phyloP scores from a whole-genome alignment of 2,329 filamentous ascomycete genomes.

The Phyllosticta citriasiana region DNA sequence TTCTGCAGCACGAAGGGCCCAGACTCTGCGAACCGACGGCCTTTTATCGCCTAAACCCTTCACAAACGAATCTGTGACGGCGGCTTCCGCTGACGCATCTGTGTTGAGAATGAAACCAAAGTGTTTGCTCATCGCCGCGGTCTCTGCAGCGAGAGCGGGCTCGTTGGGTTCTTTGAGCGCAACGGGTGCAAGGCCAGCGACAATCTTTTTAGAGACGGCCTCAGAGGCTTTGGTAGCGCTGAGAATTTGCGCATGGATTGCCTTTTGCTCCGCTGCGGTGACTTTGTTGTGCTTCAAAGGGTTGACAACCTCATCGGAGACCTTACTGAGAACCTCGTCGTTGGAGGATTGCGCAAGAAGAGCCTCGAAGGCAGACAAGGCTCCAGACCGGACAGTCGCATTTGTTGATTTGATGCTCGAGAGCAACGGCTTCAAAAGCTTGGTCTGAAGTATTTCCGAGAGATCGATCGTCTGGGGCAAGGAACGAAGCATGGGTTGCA shows the following conservation, averaged over 20 bases:
- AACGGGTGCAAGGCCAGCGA: conserved; percentile 55
- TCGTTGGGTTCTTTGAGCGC: conserved; percentile 85
- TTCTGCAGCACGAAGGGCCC: conserved; percentile 66
- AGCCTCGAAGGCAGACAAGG: conserved; percentile 61
- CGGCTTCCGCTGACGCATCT: conserved; percentile 52
- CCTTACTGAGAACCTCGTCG: conserved; percentile 50
- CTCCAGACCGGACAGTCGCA: conserved; percentile 61
- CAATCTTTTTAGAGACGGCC: conserved; percentile 55
- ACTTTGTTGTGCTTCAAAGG: conserved; percentile 80
- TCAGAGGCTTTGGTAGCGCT: conserved; percentile 51
- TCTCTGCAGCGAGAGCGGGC: conserved; percentile 64
- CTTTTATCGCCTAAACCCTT: conserved; percentile 87
- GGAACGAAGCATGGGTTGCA: conserved; percentile 62
- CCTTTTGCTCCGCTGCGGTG: conserved; percentile 72
- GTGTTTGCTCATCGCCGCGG: conserved; percentile 59
- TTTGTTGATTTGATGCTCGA: conserved; percentile 90
- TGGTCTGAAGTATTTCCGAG: conserved; percentile 59
- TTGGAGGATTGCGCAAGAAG: conserved; percentile 55
- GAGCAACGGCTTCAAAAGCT: conserved; percentile 77
- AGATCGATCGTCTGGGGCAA: conserved; percentile 65
- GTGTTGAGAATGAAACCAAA: conserved; percentile 53
- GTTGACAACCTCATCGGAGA: conserved; percentile 65
- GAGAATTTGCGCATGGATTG: conserved; percentile 74
- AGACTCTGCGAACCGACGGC: conserved; percentile 62
- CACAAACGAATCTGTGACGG: conserved; percentile 57